Conservation (phyloP, 176 grass and related monocot genomes). For the Rhipidocladum racemiflorum region DNA sequence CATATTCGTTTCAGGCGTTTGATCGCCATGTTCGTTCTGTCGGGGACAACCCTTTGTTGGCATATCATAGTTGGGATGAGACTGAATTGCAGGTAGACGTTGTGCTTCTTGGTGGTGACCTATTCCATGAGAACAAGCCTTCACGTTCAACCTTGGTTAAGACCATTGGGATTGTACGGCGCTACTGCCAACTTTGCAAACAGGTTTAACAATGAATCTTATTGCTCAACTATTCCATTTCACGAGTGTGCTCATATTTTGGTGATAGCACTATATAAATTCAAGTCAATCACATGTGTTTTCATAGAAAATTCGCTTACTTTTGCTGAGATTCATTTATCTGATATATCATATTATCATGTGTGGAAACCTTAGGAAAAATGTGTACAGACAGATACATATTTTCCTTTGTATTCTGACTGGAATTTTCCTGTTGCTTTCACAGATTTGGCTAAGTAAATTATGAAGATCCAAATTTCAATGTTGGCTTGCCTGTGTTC, state of each 20-base stretch:
- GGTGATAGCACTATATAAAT: too few species aligned
- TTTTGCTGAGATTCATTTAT: too few species aligned
- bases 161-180: constrained; percentile 63
- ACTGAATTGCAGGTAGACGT: constrained; percentile 58
- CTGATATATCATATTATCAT: too few species aligned
- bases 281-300: too few species aligned
- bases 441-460: constrained; percentile 82
- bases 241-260: too few species aligned
- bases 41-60: background rate
- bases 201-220: too few species aligned
- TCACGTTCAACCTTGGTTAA: constrained; percentile 77
- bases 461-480: constrained; percentile 86
- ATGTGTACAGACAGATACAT: background rate
- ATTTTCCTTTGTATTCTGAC: background rate
- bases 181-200: constrained; percentile 63
- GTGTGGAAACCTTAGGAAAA: constrained; percentile 74
- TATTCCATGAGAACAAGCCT: constrained; percentile 96
- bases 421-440: background rate
- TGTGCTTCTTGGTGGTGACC: constrained; percentile 75
- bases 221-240: too few species aligned
- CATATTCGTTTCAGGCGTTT: too few species aligned
- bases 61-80: background rate
- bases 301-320: too few species aligned
- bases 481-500: constrained; percentile 87
- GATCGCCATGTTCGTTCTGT: too few species aligned